Conservation (phyloP, 2,329 filamentous ascomycete species). For the Cytospora paraplurivora region DNA sequence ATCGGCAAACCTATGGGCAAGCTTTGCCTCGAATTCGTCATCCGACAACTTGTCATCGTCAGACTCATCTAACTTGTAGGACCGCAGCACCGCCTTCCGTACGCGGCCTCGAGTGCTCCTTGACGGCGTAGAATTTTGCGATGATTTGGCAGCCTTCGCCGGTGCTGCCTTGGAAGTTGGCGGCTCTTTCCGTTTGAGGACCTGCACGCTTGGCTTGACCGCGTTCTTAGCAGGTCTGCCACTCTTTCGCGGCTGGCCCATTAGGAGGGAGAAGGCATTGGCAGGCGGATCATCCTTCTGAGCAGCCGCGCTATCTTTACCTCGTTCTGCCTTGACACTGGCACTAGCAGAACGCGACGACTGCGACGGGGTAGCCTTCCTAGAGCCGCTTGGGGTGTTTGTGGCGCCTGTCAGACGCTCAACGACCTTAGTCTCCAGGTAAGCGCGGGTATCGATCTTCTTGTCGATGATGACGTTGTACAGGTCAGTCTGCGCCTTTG, state of each 20-base stretch:
- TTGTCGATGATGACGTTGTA: slow-evolving; percentile 69
- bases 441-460: slow-evolving; percentile 65
- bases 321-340: slow-evolving; percentile 29
- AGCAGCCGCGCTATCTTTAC: slow-evolving; percentile 24
- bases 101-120: slow-evolving; percentile 51
- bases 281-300: slow-evolving; percentile 23
- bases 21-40: slow-evolving; percentile 77
- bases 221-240: slow-evolving; percentile 33
- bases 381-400: slow-evolving; percentile 46
- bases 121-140: slow-evolving; percentile 72
- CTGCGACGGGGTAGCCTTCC: slow-evolving; percentile 36
- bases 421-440: slow-evolving; percentile 77
- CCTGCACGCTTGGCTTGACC: slow-evolving; percentile 26
- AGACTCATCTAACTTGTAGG: slow-evolving; percentile 58
- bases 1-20: slow-evolving; percentile 63
- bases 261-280: slow-evolving; percentile 57
- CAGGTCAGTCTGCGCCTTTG: slow-evolving; percentile 84
- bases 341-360: slow-evolving; percentile 46
- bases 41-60: slow-evolving; percentile 74
- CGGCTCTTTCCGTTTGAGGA: slow-evolving; percentile 42
- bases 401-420: slow-evolving; percentile 60
- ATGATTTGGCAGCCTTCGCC: slow-evolving; percentile 74
- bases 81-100: slow-evolving; percentile 48
- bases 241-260: slow-evolving; percentile 44
- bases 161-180: slow-evolving; percentile 39